A percentile compares a stretch with the other conserved stretches of the same genome.
Conservation (phyloP, 2,329 filamentous ascomycete genomes). For the Orbilia javanica region DNA sequence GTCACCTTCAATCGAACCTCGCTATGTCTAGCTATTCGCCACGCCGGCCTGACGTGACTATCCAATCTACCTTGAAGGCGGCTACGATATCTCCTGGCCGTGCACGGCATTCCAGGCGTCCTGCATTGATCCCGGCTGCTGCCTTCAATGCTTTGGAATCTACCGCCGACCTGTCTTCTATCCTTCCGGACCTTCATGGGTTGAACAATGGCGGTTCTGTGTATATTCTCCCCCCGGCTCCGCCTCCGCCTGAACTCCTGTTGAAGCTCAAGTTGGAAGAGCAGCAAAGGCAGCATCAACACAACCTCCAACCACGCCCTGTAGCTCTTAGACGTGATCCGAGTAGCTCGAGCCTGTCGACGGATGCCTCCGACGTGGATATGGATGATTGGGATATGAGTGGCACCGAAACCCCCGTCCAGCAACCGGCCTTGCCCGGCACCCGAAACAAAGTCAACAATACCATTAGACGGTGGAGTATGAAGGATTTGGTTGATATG, state of each 20-base stretch:
- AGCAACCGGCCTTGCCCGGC: conserved; percentile 15
- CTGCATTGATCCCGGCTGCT: conserved; percentile 49
- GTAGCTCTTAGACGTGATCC: conserved; percentile 23
- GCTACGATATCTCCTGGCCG: conserved; percentile 33
- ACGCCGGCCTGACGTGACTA: conserved; percentile 35
- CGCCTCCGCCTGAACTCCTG: conserved; percentile 39
- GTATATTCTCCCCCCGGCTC: conserved; percentile 46
- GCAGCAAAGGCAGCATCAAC: conserved; percentile 7
- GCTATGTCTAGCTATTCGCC: conserved; percentile 44
- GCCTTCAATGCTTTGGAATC: conserved; percentile 52
- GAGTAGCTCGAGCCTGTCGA: conserved; percentile 24
- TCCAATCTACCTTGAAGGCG: conserved; percentile 32
- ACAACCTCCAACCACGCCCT: conserved; percentile 21
- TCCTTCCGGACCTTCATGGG: conserved; percentile 49
- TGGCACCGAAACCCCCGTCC: conserved; percentile 38
- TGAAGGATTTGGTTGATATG: conserved; percentile 45
- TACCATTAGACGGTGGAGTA: conserved; percentile 39
- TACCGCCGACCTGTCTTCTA: conserved; percentile 44
- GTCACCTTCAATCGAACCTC: background rate
- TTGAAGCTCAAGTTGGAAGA: conserved; percentile 44
- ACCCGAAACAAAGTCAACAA: conserved; percentile 1
- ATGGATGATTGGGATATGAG: conserved; percentile 48
- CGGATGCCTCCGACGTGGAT: conserved; percentile 38
- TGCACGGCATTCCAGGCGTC: conserved; percentile 27
- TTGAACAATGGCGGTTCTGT: conserved; percentile 33